These are phyloP conservation scores for Penstemon barbatus DNA, from an alignment of 257 asterid genomes.

Conservation along the genomic window DNA sequence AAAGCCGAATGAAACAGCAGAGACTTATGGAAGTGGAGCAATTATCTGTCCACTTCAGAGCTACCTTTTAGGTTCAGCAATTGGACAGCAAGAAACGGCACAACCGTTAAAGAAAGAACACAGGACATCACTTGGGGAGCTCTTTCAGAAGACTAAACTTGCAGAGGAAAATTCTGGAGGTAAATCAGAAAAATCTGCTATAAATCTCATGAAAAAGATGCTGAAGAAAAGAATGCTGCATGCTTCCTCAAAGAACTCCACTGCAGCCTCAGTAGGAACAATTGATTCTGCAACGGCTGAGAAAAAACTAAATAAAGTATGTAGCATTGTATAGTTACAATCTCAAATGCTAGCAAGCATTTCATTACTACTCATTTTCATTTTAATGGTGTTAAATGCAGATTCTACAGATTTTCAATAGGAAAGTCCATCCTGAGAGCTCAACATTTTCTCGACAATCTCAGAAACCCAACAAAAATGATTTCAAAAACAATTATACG, in stretches of 20 bases:
- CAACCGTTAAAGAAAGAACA: constrained; percentile 56
- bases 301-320: constrained; percentile 66
- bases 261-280: constrained; percentile 43
- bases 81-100: constrained; percentile 54
- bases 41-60: constrained; percentile 74
- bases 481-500: constrained; percentile 37
- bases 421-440: constrained; percentile 96
- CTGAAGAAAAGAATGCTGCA: constrained; percentile 54
- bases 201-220: constrained; percentile 65
- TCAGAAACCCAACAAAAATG: constrained; percentile 42
- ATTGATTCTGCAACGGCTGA: constrained; percentile 61
- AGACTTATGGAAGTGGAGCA: constrained; percentile 50
- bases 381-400: constrained; percentile 39
- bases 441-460: constrained; percentile 36
- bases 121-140: constrained; percentile 90
- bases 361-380: not conserved
- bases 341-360: constrained; percentile 7
- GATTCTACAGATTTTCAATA: constrained; percentile 85
- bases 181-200: constrained; percentile 63
- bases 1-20: constrained; percentile 56
- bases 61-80: constrained; percentile 79
- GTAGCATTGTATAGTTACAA: not conserved
- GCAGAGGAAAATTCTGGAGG: constrained; percentile 57
- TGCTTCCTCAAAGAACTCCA: constrained; percentile 44
- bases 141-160: constrained; percentile 73